Evolutionary conservation across 441 rosid genomes (phyloP), one percentile per base, ranked within the genome.

Genomic region (Gossypium gossypioides): DNA sequence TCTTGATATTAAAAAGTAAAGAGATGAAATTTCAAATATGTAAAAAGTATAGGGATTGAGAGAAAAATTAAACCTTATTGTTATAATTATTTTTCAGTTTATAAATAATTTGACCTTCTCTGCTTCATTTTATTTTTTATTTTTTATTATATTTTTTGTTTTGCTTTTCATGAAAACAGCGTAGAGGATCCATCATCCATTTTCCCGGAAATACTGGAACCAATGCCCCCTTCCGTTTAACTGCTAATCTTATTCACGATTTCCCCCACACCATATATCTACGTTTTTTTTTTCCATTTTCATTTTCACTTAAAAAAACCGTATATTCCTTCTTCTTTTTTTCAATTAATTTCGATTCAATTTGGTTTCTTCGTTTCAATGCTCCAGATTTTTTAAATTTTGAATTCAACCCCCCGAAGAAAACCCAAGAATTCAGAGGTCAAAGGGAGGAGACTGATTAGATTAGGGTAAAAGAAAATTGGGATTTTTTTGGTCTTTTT

Each of bases 141-240:
- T 27, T 3, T 27, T 27, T 3, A 25, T 25, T 25, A 25, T 25
- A 25, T 25, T 25, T 25, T 25, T 25, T 51, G 22, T 34, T 24
- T n/a, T 42, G 5, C 0, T 3, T 27, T 7, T 50, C 71, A n/a
- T 27, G 16, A 18, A 44, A 13, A 52, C 29, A 52, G 19, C 16
- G 44, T 4, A 55, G 34, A 58, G 63, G 32, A 57, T 67, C 19
- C 52, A 51, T 51, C 63, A 51, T 69, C 24, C 69, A 32, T 75
- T 44, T 16, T 75, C 73, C 78, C 70, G 78, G 69, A 69, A 69
- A 69, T 22, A 32, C 68, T 19, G 77, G 74, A 48, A n/a, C 10
- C 4, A 67, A 74, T 48, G 59, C 55, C 13, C 48, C 72, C 54
- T 16, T 32, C 73, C 34, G 5, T 57, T 25, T 15, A 15, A 65